These are phyloP conservation scores for Verticillium nubilum DNA, from an alignment of 2,329 filamentous ascomycete genomes.

Conservation along the genomic window DNA sequence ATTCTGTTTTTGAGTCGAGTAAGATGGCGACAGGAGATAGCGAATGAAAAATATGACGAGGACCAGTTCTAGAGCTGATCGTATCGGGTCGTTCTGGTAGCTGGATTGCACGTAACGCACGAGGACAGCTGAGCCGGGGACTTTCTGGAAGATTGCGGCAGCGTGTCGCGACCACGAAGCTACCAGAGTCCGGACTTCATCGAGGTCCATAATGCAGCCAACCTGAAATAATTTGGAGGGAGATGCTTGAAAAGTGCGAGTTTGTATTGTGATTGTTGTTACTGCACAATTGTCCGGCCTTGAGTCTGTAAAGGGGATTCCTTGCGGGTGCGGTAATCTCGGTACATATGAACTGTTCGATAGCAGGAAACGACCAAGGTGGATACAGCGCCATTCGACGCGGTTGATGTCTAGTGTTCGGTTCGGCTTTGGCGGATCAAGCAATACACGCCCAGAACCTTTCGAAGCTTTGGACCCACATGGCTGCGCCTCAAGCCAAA, in stretches of 20 bases:
- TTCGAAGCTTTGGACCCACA: too few species aligned
- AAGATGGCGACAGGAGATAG: slow-evolving; percentile 86
- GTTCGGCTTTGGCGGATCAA: not conserved
- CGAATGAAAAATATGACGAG: slow-evolving; percentile 93
- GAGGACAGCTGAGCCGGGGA: slow-evolving; percentile 91
- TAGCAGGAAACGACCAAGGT: too few species aligned
- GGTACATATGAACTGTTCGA: too few species aligned
- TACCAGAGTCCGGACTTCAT: slow-evolving; percentile 52
- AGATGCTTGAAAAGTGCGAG: too few species aligned
- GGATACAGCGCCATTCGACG: too few species aligned
- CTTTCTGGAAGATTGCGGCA: slow-evolving; percentile 70
- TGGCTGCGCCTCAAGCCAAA: not conserved
- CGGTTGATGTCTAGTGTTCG: too few species aligned
- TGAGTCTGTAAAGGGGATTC: too few species aligned
- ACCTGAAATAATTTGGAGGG: not conserved
- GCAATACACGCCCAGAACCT: too few species aligned
- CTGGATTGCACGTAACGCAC: slow-evolving; percentile 94
- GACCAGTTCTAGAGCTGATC: slow-evolving; percentile 88
- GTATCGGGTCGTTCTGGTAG: slow-evolving; percentile 94
- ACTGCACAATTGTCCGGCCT: too few species aligned
- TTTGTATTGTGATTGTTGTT: too few species aligned
- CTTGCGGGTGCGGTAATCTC: too few species aligned
- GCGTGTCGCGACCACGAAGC: slow-evolving; percentile 46
- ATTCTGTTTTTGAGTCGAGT: slow-evolving; percentile 85
- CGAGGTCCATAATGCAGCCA: slow-evolving; percentile 50